These are phyloP conservation scores for Zopfochytrium polystomum DNA, from an alignment of 371 early-diverging fungal genomes.

Conservation along the genomic window DNA sequence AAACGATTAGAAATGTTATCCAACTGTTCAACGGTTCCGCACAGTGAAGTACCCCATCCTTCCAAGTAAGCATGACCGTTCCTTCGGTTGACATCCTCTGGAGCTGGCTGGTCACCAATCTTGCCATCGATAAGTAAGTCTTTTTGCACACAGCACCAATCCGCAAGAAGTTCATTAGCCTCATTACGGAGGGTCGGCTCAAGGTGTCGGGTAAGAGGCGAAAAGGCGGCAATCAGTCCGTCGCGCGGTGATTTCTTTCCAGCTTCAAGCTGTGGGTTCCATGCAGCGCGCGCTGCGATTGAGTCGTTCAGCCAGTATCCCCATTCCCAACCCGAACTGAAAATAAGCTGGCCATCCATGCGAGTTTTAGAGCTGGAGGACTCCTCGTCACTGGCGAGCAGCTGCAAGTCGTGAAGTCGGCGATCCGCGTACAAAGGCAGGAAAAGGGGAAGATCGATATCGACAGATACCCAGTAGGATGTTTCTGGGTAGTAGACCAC, in stretches of 20 bases:
- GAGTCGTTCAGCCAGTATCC: slow-evolving; percentile 29
- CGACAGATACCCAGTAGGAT: slow-evolving; percentile 27
- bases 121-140: slow-evolving; percentile 21
- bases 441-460: slow-evolving; percentile 29
- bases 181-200: background rate
- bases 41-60: slow-evolving; percentile 20
- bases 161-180: slow-evolving; percentile 13
- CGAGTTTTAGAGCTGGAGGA: slow-evolving; percentile 4
- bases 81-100: slow-evolving; percentile 9
- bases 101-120: background rate
- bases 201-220: slow-evolving; percentile 6
- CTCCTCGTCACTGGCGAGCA: slow-evolving; percentile 22
- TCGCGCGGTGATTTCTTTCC: background rate
- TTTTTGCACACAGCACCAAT: slow-evolving; percentile 16
- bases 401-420: slow-evolving; percentile 23
- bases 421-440: slow-evolving; percentile 24
- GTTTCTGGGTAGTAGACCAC: slow-evolving; percentile 30
- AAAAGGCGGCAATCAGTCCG: background rate
- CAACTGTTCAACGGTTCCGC: background rate
- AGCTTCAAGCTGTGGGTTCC: slow-evolving; percentile 19
- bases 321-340: slow-evolving; percentile 27
- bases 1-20: background rate
- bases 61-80: slow-evolving; percentile 27
- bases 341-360: slow-evolving; percentile 27
- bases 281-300: slow-evolving; percentile 20